These are phyloP conservation scores for Ogataea philodendri DNA, from an alignment of 805 yeast genomes.

Conservation along the genomic window DNA sequence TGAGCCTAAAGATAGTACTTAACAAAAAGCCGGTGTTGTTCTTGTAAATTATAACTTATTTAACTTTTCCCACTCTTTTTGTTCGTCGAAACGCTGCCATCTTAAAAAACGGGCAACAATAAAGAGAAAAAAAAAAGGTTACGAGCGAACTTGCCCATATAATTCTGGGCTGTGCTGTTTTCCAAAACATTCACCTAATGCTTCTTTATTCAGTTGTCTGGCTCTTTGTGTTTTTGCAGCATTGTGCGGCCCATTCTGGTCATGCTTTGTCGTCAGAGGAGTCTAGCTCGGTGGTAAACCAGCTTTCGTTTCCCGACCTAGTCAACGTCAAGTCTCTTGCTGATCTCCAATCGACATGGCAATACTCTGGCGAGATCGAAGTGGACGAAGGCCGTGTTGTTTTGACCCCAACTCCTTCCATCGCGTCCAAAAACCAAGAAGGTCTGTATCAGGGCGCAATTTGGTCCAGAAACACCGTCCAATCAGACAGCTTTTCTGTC, in stretches of 20 bases:
- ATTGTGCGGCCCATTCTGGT: constrained; percentile 7
- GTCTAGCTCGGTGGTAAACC: constrained; percentile 2
- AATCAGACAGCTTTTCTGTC: constrained; percentile 40
- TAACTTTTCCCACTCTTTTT: constrained; percentile 13
- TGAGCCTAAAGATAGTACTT: constrained; percentile 4
- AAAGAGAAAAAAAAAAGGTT: constrained; percentile 9
- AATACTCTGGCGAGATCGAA: constrained; percentile 36
- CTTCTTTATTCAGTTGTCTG: constrained; percentile 4
- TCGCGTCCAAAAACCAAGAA: constrained; percentile 24
- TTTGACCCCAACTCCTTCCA: constrained; percentile 43
- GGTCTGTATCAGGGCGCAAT: constrained; percentile 41
- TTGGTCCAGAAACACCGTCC: constrained; percentile 38
- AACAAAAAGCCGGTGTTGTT: constrained; percentile 6
- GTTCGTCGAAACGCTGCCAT: constrained; percentile 13
- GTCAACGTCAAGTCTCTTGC: constrained; percentile 21
- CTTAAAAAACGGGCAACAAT: no score
- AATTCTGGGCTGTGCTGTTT: constrained; percentile 5
- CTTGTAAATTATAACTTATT: constrained; percentile 4
- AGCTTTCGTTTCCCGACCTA: constrained; percentile 29
- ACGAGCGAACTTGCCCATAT: constrained; percentile 4
- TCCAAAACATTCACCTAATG: constrained; percentile 5
- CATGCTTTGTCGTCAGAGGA: constrained; percentile 1
- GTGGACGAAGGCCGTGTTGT: constrained; percentile 54
- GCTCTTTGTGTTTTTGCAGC: constrained; percentile 3
- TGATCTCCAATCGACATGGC: constrained; percentile 47